phyloP scores from a whole-genome alignment of 2,329 filamentous ascomycete genomes.

The Metarhizium sp. region DNA sequence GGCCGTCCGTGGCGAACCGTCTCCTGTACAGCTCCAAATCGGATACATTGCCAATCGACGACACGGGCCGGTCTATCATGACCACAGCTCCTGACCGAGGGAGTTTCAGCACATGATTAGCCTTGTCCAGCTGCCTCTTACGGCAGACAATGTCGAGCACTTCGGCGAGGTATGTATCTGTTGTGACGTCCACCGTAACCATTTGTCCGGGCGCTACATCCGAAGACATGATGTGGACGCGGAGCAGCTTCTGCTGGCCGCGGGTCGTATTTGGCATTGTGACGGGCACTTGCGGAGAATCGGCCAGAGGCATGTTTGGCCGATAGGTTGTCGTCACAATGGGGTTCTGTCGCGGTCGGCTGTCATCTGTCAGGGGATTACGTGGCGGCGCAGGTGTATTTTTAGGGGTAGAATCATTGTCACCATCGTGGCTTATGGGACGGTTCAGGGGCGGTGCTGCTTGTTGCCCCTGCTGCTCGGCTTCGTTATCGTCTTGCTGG shows the following conservation, averaged over 20 bases:
- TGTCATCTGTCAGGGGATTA: constrained; percentile 18
- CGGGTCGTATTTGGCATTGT: constrained; percentile 35
- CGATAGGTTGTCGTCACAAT: constrained; percentile 53
- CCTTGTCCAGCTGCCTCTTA: constrained; percentile 71
- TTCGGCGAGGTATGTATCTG: constrained; percentile 75
- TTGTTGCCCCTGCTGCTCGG: constrained; percentile 20
- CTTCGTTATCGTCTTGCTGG: constrained; percentile 53
- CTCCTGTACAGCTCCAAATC: constrained; percentile 69
- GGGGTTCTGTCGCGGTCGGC: constrained; percentile 42
- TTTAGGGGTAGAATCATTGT: constrained; percentile 11
- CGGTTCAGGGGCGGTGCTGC: neutral
- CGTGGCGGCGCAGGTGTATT: constrained; percentile 19
- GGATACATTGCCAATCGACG: constrained; percentile 64
- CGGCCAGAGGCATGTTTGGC: constrained; percentile 42
- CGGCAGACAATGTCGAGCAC: constrained; percentile 71
- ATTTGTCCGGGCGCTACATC: constrained; percentile 65
- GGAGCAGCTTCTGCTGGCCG: constrained; percentile 61
- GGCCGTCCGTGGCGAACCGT: constrained; percentile 66
- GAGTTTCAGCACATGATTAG: constrained; percentile 68
- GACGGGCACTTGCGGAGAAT: constrained; percentile 41
- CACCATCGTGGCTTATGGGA: constrained; percentile 5
- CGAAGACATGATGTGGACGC: constrained; percentile 60
- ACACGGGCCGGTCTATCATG: constrained; percentile 67
- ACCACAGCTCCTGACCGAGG: constrained; percentile 66
- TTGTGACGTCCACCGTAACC: constrained; percentile 66